Percentiles rank a stretch among this genome's conserved stretches.
phyloP scores from a whole-genome alignment of 2,329 filamentous ascomycete species.

The Curvularia spicifera region DNA sequence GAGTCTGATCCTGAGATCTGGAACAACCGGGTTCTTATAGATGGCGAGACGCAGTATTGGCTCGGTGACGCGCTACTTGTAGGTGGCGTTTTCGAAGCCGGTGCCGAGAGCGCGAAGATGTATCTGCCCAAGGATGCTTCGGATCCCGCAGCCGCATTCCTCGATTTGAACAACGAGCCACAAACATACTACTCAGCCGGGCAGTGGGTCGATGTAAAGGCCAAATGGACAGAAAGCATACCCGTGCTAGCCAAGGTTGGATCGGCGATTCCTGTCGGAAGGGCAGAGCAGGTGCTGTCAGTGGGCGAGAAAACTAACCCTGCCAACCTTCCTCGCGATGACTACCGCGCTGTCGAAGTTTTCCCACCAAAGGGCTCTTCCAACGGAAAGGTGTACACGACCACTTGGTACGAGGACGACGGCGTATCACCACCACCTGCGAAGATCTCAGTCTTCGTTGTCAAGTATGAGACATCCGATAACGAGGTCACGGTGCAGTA shows the following conservation, averaged over 20 bases:
- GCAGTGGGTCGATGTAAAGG: conserved; percentile 60
- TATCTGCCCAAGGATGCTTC: conserved; percentile 64
- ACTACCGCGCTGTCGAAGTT: conserved; percentile 64
- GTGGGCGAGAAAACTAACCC: conserved; percentile 57
- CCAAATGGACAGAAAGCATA: conserved; percentile 62
- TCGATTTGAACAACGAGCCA: conserved; percentile 69
- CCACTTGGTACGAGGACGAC: conserved; percentile 64
- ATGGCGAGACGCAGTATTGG: conserved; percentile 76
- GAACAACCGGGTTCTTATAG: conserved; percentile 61
- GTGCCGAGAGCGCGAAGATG: conserved; percentile 60
- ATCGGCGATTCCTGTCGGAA: conserved; percentile 61
- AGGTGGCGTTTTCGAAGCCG: conserved; percentile 70
- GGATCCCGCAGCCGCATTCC: conserved; percentile 60
- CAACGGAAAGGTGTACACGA: conserved; percentile 46
- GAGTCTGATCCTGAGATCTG: conserved; percentile 71
- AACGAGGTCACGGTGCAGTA: conserved; percentile 55
- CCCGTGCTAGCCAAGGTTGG: conserved; percentile 63
- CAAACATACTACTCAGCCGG: conserved; percentile 64
- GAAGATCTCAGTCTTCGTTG: conserved; percentile 36
- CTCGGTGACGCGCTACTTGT: conserved; percentile 70
- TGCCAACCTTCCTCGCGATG: conserved; percentile 57
- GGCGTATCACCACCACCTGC: conserved; percentile 56
- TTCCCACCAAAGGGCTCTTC: conserved; percentile 59
- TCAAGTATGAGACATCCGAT: conserved; percentile 46
- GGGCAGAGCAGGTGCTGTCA: conserved; percentile 58